Evolutionary conservation across 495 filamentous ascomycete species (phyloP).

Genomic region (Daldinia vernicosa): DNA sequence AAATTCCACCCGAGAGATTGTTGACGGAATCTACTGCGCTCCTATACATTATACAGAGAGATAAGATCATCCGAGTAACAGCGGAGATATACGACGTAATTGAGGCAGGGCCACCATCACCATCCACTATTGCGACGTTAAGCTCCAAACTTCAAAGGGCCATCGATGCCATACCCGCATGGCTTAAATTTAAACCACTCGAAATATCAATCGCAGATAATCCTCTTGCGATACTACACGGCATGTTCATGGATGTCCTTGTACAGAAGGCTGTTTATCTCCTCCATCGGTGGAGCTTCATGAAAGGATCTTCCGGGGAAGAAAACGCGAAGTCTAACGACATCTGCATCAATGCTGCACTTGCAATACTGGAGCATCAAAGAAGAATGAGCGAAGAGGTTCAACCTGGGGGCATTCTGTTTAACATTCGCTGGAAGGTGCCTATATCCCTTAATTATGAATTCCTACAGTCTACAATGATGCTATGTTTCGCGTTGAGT

Average conservation of each 20-base stretch:
- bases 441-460: slow-evolving; percentile 1
- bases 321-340: not conserved
- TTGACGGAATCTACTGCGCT: not conserved
- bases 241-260: slow-evolving; percentile 1
- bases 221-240: not conserved
- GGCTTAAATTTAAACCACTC: not conserved
- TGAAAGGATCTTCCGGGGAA: not conserved
- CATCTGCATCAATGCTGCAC: not conserved
- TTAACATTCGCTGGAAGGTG: slow-evolving; percentile 38
- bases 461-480: not conserved
- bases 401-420: not conserved
- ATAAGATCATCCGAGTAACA: not conserved
- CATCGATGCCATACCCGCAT: not conserved
- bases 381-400: slow-evolving; percentile 8
- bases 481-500: not conserved
- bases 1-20: not conserved
- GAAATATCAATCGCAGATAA: not conserved
- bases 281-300: slow-evolving; percentile 2
- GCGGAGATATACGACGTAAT: not conserved
- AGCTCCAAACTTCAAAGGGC: not conserved
- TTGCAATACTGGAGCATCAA: not conserved
- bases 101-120: not conserved
- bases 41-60: not conserved
- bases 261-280: slow-evolving; percentile 3
- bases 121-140: not conserved